Conservation (phyloP, 2,329 filamentous ascomycete genomes). For the Microcyclospora pomicola region DNA sequence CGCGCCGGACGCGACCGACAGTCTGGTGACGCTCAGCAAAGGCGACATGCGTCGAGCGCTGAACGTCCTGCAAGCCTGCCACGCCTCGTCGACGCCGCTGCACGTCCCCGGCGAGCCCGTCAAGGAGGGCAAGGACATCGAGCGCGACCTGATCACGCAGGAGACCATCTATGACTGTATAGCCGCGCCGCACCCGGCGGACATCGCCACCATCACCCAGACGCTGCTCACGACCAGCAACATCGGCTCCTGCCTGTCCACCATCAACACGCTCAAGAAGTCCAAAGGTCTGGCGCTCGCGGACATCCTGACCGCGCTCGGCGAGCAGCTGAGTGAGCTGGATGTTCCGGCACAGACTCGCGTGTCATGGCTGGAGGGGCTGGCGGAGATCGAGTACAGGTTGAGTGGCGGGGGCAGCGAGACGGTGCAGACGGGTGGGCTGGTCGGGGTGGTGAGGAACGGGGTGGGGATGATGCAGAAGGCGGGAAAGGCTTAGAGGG, state of each 20-base stretch:
- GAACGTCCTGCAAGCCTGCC: slow-evolving; percentile 92
- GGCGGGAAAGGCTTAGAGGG: slow-evolving; percentile 5
- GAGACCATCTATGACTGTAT: slow-evolving; percentile 95
- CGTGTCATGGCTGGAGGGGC: slow-evolving; percentile 78
- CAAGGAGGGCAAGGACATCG: slow-evolving; percentile 42
- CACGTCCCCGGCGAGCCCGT: slow-evolving; percentile 34
- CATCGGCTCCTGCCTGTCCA: slow-evolving; percentile 76
- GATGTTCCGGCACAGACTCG: slow-evolving; percentile 78
- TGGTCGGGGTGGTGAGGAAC: slow-evolving; percentile 76
- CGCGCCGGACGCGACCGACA: slow-evolving; percentile 62
- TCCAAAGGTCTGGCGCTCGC: slow-evolving; percentile 78
- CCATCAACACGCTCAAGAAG: slow-evolving; percentile 76
- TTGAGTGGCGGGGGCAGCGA: slow-evolving; percentile 80
- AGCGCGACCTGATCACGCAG: slow-evolving; percentile 77
- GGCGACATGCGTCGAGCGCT: slow-evolving; percentile 92
- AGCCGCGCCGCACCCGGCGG: slow-evolving; percentile 80
- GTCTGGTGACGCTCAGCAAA: slow-evolving; percentile 74
- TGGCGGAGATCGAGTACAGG: slow-evolving; percentile 87
- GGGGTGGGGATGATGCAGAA: slow-evolving; percentile 62
- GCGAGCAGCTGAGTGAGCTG: slow-evolving; percentile 67
- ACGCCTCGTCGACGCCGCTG: slow-evolving; percentile 66
- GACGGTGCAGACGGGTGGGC: slow-evolving; percentile 76
- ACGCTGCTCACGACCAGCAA: slow-evolving; percentile 75
- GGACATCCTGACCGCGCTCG: slow-evolving; percentile 78
- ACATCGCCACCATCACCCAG: slow-evolving; percentile 70